These are phyloP conservation scores for Verticillium isaacii DNA, from an alignment of 2,329 filamentous ascomycete species.

Conservation along the genomic window DNA sequence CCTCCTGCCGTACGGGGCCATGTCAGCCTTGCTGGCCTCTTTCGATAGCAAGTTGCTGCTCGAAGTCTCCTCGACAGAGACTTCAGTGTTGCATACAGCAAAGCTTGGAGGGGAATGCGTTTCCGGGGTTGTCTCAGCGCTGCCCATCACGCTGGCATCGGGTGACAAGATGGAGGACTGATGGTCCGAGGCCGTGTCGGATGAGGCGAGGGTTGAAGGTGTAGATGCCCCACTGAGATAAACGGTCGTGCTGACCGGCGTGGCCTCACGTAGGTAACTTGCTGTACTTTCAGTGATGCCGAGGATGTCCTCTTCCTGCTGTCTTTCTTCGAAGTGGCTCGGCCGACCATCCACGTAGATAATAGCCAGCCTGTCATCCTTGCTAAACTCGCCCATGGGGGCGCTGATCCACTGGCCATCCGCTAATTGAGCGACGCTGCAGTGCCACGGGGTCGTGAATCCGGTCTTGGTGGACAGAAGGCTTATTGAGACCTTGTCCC, in stretches of 20 bases:
- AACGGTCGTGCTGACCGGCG: not conserved
- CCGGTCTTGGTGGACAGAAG: slow-evolving; percentile 22
- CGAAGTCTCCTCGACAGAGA: not conserved
- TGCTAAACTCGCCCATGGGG: slow-evolving; percentile 18
- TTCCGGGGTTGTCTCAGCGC: not conserved
- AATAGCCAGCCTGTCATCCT: slow-evolving; percentile 15
- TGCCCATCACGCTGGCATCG: not conserved
- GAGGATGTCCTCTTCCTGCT: not conserved
- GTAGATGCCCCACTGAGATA: not conserved
- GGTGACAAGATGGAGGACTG: not conserved
- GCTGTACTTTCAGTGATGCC: not conserved
- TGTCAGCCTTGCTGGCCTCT: not conserved
- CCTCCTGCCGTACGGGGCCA: slow-evolving; percentile 13
- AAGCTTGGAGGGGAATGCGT: not conserved
- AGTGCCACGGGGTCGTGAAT: slow-evolving; percentile 27
- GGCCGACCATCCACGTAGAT: slow-evolving; percentile 17
- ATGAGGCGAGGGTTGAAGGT: not conserved
- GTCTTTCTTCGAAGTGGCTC: slow-evolving; percentile 15
- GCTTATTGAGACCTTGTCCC: slow-evolving; percentile 21
- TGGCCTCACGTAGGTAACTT: slow-evolving; percentile 2
- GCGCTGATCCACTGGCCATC: not conserved
- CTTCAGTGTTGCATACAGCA: not conserved
- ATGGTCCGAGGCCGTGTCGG: not conserved
- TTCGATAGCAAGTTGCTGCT: not conserved
- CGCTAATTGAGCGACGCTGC: slow-evolving; percentile 13